phyloP scores from a whole-genome alignment of 495 filamentous ascomycete genomes.

The Penicillium riverlandense region DNA sequence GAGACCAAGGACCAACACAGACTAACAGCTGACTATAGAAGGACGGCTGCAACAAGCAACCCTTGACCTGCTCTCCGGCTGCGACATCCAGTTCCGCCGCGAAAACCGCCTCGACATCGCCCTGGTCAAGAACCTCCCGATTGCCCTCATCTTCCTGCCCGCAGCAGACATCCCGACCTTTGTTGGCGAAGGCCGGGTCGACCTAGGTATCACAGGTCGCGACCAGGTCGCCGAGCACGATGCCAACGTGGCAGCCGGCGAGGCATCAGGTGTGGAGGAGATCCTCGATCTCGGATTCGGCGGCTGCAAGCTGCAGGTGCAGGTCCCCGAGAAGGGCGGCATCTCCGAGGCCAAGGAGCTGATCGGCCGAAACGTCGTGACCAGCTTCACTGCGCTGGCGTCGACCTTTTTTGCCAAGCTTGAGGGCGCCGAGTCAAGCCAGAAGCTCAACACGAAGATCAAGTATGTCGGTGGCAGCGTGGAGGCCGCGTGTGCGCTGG shows the following conservation, averaged over 20 bases:
- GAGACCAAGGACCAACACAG: constrained; percentile 2
- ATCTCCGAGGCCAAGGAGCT: constrained; percentile 64
- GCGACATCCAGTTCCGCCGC: constrained; percentile 91
- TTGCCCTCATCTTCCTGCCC: constrained; percentile 95
- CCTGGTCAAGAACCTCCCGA: constrained; percentile 87
- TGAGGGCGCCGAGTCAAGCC: constrained; percentile 42
- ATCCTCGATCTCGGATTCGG: constrained; percentile 89
- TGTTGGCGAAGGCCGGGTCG: constrained; percentile 88
- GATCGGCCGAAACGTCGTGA: constrained; percentile 90
- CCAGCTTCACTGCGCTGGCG: constrained; percentile 83
- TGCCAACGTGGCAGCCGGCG: constrained; percentile 47
- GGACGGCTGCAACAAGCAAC: constrained; percentile 79
- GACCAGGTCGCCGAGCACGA: constrained; percentile 94
- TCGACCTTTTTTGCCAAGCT: constrained; percentile 72
- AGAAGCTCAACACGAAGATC: constrained; percentile 57
- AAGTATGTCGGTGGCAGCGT: constrained; percentile 93
- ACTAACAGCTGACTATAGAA: constrained; percentile 51
- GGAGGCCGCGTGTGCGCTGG: constrained; percentile 91
- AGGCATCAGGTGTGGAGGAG: constrained; percentile 67
- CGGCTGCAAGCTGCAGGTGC: constrained; percentile 85
- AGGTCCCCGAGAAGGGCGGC: constrained; percentile 81
- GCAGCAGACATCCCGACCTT: constrained; percentile 96
- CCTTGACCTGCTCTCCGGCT: constrained; percentile 83
- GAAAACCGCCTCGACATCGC: constrained; percentile 93
- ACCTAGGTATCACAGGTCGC: constrained; percentile 86